Percentiles rank a stretch among this genome's conserved stretches.
Evolutionary conservation across 2,329 filamentous ascomycete species (phyloP).

Genomic region (Fusarium dlaminii): DNA sequence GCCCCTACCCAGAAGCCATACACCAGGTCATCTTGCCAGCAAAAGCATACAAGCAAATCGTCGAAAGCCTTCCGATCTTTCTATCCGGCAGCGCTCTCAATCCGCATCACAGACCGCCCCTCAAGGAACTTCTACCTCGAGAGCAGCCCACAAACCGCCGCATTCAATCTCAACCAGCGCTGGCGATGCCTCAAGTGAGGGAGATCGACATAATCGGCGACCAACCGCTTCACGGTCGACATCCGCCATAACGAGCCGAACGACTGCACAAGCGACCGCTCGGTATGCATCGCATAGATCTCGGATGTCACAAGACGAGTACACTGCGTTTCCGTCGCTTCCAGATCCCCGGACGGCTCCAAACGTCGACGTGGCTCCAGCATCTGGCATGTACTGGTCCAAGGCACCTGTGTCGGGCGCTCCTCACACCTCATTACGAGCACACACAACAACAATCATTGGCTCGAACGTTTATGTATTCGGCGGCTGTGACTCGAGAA

Average conservation of each 20-base stretch:
- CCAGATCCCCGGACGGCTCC: constrained; percentile 65
- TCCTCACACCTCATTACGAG: constrained; percentile 68
- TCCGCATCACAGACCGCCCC: constrained; percentile 53
- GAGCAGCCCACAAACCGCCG: constrained; percentile 42
- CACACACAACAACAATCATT: constrained; percentile 73
- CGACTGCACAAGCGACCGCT: constrained; percentile 32
- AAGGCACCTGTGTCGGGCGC: constrained; percentile 70
- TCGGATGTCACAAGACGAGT: constrained; percentile 50
- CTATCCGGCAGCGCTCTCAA: constrained; percentile 64
- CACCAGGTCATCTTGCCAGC: constrained; percentile 68
- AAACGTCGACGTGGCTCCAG: constrained; percentile 69
- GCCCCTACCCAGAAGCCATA: constrained; percentile 65
- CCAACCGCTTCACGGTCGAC: constrained; percentile 62
- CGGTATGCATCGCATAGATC: constrained; percentile 27
- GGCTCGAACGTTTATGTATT: constrained; percentile 75
- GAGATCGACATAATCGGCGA: constrained; percentile 46
- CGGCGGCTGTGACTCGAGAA: constrained; percentile 72
- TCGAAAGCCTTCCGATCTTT: constrained; percentile 61
- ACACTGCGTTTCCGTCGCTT: constrained; percentile 65
- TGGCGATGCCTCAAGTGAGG: constrained; percentile 41
- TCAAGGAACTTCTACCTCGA: constrained; percentile 41
- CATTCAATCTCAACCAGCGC: constrained; percentile 33
- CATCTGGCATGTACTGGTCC: constrained; percentile 79
- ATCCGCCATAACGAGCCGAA: constrained; percentile 58
- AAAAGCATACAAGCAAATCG: constrained; percentile 63